Evolutionary conservation across 225 moss, liverwort and hornwort species (phyloP), one percentile per base, ranked within the genome.

Genomic region (Antitrichia curtipendula): DNA sequence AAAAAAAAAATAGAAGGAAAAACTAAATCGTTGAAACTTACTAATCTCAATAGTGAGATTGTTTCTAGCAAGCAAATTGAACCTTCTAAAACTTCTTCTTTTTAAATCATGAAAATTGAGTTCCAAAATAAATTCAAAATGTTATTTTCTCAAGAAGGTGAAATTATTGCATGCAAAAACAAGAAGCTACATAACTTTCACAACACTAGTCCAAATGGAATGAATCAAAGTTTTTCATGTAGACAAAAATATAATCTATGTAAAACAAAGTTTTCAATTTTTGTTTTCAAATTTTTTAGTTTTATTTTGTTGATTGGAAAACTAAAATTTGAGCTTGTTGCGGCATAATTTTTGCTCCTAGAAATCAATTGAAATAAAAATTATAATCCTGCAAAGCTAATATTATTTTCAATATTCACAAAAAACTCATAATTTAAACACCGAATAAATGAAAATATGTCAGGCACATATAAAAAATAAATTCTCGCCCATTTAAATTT

Each of bases 381-480:
- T 40, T 14, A 40, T 24, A 69, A 4, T 69, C 7, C 13, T 0
- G 22, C 4, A 12, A 38, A n/a, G 7, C 22, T 68, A 38, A 12
- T 22, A 2, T 23, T 4, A 1, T 40, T 40, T 40, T 23, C 1
- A 4, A 38, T 38, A 7, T 38, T 68, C 2, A 23, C 7, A 40
- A 40, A 69, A 23, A 7, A 1, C 13, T 68, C 12, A 69, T 40
- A 24, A 5, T 40, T 40, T 40, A 5, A 69, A 24, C 12, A 40
- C 24, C 25, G 8, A 40, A 14, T 40, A 40, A 69, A 40, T 69
- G 24, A 25, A 3, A 25, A 4, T 38, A 69, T 40, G 8, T 25
- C 14, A 0, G 1, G 0, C 0, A 4, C 0, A 23, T 5, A 24
- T 15, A 40, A 40, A 8, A 45, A 45, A n/a, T n/a, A 45, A 45